Evolutionary conservation across 768 basidiomycete species (phyloP), one percentile per base, ranked within the genome.

Genomic region (Pholiota conissans): DNA sequence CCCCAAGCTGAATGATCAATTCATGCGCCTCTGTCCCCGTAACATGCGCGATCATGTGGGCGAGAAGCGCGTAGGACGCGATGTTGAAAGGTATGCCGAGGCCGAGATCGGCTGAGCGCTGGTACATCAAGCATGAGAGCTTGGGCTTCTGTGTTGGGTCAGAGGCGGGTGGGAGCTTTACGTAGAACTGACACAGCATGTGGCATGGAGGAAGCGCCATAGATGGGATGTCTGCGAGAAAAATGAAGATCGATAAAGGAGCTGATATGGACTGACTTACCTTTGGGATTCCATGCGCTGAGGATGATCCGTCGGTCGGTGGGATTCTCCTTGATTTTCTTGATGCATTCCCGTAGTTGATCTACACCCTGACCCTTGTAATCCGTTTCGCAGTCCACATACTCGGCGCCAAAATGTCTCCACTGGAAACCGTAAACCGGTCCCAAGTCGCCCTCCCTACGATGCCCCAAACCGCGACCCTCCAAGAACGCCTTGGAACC

Each of bases 151-250:
- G 68, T 1, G 71, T 64, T 1, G 84, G 79, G 16, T 78, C 65
- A 13, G 73, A 64, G 0, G 79, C 62, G 3, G 85, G 73, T 0
- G 96, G 91, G 32, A 96, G 86, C 67, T 93, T 90, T 32, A 99
- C 96, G 77, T 93, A 98, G 81, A 99, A 99, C 70, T 99, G 97
- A 75, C 95, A 98, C 73, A 98, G 89, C 86, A 98, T 90, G 74
- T 98, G 97, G 73, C 97, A 99, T 0, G 97, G 97, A 0, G 97
- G 97, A 0, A 99, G 84, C 0, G 97, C 97, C 97, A 98, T 99
- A 35, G 83, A 79, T 0, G 87, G 85, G 24, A 99, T 90, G 73
- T 97, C 96, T 98, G 65, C 10, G 27, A 5, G 18, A 48, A 16
- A 18, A 30, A 37, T 28, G 32, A 20, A 16, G 18, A 52, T 52